A percentile compares a stretch with the other conserved stretches of the same genome.
Evolutionary conservation across 148 eudicot genomes (phyloP).

Genomic region (Chenopodium berlandieri): DNA sequence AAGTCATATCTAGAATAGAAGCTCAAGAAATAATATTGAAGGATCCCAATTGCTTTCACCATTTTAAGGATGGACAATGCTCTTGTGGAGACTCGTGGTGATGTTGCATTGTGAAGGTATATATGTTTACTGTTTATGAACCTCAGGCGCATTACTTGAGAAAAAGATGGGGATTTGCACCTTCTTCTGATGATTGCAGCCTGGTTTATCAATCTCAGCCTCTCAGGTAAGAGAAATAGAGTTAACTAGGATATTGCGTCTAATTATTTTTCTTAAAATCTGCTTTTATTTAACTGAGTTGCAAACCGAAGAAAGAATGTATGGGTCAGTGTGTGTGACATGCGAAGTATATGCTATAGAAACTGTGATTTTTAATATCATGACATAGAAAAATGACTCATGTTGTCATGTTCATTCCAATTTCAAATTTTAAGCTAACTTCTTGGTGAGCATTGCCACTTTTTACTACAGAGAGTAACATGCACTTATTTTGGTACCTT

Average conservation of each 20-base stretch:
- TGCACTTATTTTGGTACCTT: neutral
- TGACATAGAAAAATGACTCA: neutral
- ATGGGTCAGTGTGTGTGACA: neutral
- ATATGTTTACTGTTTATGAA: neutral
- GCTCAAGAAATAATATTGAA: constrained; percentile 51
- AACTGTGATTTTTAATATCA: neutral
- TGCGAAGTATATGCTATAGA: neutral
- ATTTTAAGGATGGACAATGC: constrained; percentile 61
- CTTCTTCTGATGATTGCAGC: neutral
- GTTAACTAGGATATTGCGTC: neutral
- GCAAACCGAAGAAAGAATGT: neutral
- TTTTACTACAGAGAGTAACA: neutral
- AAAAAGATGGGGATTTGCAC: neutral
- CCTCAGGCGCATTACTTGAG: neutral
- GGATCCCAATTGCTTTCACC: constrained; percentile 64
- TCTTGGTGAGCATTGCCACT: neutral
- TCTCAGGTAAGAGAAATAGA: neutral
- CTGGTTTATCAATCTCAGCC: neutral
- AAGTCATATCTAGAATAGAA: constrained; percentile 41
- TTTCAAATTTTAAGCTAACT: neutral
- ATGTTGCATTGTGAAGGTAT: neutral
- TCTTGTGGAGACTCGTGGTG: constrained; percentile 53
- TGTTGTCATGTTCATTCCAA: neutral
- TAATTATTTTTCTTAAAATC: neutral
- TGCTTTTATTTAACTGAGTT: neutral